Percentiles rank a stretch among this genome's conserved stretches.
phyloP scores from a whole-genome alignment of 352 stramenopile species.

The Phytophthora boehmeriae region DNA sequence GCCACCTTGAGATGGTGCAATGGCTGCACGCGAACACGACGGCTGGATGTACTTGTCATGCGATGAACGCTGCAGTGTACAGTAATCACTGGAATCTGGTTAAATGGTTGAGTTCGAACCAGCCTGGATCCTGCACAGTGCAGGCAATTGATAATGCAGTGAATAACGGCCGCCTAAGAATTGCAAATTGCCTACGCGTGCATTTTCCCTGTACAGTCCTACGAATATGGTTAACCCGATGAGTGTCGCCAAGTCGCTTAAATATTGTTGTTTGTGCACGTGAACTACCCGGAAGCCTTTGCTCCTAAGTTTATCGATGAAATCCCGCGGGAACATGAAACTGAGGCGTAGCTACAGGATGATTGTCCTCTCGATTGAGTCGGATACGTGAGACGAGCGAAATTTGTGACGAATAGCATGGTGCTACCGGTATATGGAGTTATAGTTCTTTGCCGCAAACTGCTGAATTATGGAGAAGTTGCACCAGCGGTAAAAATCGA shows the following conservation, averaged over 20 bases:
- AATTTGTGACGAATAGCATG: too few species aligned
- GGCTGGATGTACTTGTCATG: neutral
- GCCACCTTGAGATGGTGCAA: slow-evolving; percentile 3
- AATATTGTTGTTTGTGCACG: slow-evolving; percentile 11
- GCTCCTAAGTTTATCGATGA: slow-evolving; percentile 6
- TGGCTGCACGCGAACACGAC: slow-evolving; percentile 1
- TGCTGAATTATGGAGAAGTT: too few species aligned
- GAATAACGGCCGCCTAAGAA: slow-evolving; percentile 13
- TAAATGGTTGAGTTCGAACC: slow-evolving; percentile 4
- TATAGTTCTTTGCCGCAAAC: too few species aligned
- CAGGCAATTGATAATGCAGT: slow-evolving; percentile 22
- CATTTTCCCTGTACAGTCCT: neutral
- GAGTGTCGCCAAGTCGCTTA: neutral
- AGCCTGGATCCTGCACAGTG: slow-evolving; percentile 9
- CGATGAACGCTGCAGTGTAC: neutral
- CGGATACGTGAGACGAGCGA: neutral
- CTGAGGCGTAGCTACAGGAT: neutral
- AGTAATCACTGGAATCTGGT: neutral
- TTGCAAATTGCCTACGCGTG: slow-evolving; percentile 6
- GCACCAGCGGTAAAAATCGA: too few species aligned
- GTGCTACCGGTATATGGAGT: too few species aligned
- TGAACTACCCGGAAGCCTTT: slow-evolving; percentile 13
- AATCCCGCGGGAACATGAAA: neutral
- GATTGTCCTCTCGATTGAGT: neutral
- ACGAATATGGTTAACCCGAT: neutral